Evolutionary conservation across 306 rosid species (phyloP).

Genomic region (Vigna mungo): DNA sequence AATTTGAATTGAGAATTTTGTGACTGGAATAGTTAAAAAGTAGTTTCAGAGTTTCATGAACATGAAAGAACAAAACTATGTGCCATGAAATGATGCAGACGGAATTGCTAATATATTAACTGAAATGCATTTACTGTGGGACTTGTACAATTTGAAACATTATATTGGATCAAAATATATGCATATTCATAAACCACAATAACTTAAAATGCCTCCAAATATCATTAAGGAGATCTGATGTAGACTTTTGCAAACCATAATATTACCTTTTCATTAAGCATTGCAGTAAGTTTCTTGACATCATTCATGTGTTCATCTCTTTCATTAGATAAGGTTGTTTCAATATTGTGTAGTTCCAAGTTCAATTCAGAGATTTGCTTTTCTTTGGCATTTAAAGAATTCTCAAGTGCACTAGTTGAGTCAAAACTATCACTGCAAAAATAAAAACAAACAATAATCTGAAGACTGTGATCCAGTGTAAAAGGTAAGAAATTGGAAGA

Average conservation of each 20-base stretch:
- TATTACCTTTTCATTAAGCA: slow-evolving; percentile 85
- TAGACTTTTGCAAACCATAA: slow-evolving; percentile 25
- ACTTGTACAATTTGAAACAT: slow-evolving; percentile 15
- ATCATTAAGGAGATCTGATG: slow-evolving; percentile 30
- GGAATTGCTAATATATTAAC: slow-evolving; percentile 30
- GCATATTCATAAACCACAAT: slow-evolving; percentile 12
- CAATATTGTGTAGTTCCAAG: slow-evolving; percentile 93
- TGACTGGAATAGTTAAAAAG: slow-evolving; percentile 19
- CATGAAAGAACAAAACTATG: slow-evolving; percentile 15
- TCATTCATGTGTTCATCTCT: slow-evolving; percentile 86
- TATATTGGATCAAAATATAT: slow-evolving; percentile 29
- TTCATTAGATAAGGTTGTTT: slow-evolving; percentile 84
- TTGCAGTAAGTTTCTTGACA: slow-evolving; percentile 80
- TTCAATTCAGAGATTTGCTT: slow-evolving; percentile 91
- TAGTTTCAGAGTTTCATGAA: slow-evolving; percentile 24
- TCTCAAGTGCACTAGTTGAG: slow-evolving; percentile 84
- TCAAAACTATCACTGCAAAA: slow-evolving; percentile 79
- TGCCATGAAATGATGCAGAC: slow-evolving; percentile 4
- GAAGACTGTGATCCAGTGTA: slow-evolving; percentile 32
- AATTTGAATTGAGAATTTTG: slow-evolving; percentile 4
- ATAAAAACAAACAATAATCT: slow-evolving; percentile 40
- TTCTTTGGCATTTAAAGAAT: slow-evolving; percentile 92
- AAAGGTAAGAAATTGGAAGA: background rate
- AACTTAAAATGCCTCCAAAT: slow-evolving; percentile 7
- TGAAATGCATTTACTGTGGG: slow-evolving; percentile 25